Percentiles rank a stretch among this genome's conserved stretches.
These are phyloP conservation scores for Arthrobotrys iridis DNA, from an alignment of 2,329 filamentous ascomycete species.

Conservation along the genomic window DNA sequence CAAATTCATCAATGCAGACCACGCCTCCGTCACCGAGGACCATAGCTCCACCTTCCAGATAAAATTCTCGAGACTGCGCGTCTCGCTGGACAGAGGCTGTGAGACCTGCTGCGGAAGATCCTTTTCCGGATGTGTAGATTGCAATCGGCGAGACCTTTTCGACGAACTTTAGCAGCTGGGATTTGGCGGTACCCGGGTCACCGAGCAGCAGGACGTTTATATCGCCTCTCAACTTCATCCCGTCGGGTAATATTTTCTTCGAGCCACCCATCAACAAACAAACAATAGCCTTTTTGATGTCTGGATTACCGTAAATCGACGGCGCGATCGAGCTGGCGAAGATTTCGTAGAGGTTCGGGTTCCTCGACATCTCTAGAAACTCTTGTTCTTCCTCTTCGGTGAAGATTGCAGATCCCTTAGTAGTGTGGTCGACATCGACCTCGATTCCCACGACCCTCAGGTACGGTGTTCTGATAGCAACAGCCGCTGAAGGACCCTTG, in stretches of 20 bases:
- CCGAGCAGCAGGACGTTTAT: conserved; percentile 97
- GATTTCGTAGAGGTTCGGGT: conserved; percentile 89
- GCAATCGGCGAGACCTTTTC: conserved; percentile 96
- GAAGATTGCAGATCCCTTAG: conserved; percentile 84
- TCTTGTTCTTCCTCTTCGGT: conserved; percentile 97
- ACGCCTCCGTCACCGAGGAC: conserved; percentile 96
- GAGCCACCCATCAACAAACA: conserved; percentile 93
- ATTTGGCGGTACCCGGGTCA: conserved; percentile 98
- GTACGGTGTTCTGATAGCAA: conserved; percentile 95
- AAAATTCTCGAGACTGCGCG: conserved; percentile 91
- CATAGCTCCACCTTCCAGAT: conserved; percentile 98
- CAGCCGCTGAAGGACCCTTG: conserved; percentile 81
- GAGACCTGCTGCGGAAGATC: conserved; percentile 94
- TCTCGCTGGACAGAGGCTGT: conserved; percentile 97
- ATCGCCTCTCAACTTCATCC: conserved; percentile 96
- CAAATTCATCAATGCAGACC: conserved; percentile 98
- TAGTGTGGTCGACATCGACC: conserved; percentile 86
- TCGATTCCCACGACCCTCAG: conserved; percentile 91
- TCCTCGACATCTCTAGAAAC: conserved; percentile 87
- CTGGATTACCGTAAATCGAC: conserved; percentile 93
- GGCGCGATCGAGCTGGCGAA: conserved; percentile 94
- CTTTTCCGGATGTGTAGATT: conserved; percentile 98
- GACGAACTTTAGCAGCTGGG: conserved; percentile 95
- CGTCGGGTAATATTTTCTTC: conserved; percentile 96
- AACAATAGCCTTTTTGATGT: conserved; percentile 97